Evolutionary conservation across 371 early-diverging fungal species (phyloP), one percentile per base, ranked within the genome.

Genomic region (Choanephora cucurbitarum): DNA sequence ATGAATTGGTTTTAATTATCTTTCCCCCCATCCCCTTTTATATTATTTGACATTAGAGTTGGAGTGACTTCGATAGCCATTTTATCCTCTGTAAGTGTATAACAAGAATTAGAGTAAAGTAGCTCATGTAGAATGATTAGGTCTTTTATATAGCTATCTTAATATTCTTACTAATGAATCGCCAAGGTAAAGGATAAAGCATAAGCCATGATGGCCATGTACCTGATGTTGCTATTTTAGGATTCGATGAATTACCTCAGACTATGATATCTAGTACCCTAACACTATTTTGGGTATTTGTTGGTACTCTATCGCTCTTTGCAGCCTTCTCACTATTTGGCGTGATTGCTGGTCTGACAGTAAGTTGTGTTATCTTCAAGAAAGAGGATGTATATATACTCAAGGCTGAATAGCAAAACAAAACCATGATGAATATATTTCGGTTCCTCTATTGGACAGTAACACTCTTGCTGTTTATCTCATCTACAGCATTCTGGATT

Each of bases 291-390:
- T 62, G 67, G 59, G 58, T 55, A n/a, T 24, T 41, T 40, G 55
- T 68, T 24, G 57, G 52, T 8, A 57, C 64, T 0, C n/a, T 58
- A 34, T 54, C 60, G 18, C 52, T 65, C 11, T 61, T 60, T 49
- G 33, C 66, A 22, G 40, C 39, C 1, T 49, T 61, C 31, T 57
- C 61, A 18, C 43, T 61, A 5, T 61, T 65, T 23, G 66, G 66
- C 40, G 49, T 60, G 13, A 31, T 61, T 44, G 66, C 61, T 37
- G 53, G 66, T 18, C 42, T 60, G 10, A 56, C 61, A 37, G 66
- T 60, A 60, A 47, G 49, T 34, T 6, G 11, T 22, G 9, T 15
- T 32, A 17, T 31, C 23, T 44, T 57, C 23, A n/a, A n/a, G n/a
- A n/a, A n/a, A n/a, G n/a, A n/a, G n/a, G n/a, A n/a, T n/a, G n/a